phyloP scores from a whole-genome alignment of 169 alveolate genomes.

The Cryptosporidium xiaoi region DNA sequence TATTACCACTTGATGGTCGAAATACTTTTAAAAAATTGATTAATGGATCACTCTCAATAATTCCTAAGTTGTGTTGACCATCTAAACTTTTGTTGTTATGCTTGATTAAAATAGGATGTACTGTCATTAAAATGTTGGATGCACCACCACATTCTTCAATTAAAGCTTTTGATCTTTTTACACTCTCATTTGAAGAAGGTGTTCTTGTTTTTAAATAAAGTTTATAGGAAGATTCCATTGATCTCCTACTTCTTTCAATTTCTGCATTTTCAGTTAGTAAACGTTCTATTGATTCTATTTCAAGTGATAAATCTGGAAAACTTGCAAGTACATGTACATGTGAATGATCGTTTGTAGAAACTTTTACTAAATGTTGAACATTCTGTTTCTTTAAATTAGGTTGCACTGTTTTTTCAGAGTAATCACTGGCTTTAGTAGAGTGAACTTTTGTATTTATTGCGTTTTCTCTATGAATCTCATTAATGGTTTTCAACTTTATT shows the following conservation, averaged over 20 bases:
- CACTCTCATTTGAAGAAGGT: conserved; percentile 74
- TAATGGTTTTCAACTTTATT: conserved; percentile 10
- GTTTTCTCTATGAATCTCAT: not conserved
- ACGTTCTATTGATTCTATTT: conserved; percentile 71
- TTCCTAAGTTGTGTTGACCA: not conserved
- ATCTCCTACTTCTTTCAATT: conserved; percentile 55
- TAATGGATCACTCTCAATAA: conserved; percentile 38
- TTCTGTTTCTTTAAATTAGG: not conserved
- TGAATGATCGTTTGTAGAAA: not conserved
- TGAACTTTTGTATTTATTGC: not conserved
- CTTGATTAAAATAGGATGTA: conserved; percentile 30
- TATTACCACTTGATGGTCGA: conserved; percentile 33
- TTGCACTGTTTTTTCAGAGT: not conserved
- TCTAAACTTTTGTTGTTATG: not conserved
- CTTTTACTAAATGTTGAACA: conserved; percentile 6
- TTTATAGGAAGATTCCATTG: conserved; percentile 75
- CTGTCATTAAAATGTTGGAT: conserved; percentile 51
- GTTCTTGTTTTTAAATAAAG: conserved; percentile 68
- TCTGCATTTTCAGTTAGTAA: conserved; percentile 75
- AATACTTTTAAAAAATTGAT: conserved; percentile 42
- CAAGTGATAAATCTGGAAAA: conserved; percentile 45
- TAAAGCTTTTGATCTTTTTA: conserved; percentile 54
- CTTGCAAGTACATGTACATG: conserved; percentile 24
- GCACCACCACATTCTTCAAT: conserved; percentile 49
- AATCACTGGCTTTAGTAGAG: not conserved